Percentiles rank a stretch among this genome's conserved stretches.
Evolutionary conservation across 257 asterid genomes (phyloP).

Genomic region (Thymus quinquecostatus): DNA sequence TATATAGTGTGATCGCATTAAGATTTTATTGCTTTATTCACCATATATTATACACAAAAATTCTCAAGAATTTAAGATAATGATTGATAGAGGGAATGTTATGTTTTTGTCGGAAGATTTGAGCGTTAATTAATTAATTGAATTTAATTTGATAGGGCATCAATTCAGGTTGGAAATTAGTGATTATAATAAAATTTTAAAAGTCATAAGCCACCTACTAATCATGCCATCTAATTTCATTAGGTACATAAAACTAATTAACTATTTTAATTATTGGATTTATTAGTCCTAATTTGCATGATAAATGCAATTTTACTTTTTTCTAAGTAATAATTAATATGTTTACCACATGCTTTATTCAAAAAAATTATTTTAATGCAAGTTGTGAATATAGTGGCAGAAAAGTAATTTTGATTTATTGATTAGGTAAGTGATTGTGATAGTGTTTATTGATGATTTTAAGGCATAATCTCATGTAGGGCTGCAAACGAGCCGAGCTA

Average conservation of each 20-base stretch:
- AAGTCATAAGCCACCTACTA: constrained; percentile 34
- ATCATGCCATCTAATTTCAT: constrained; percentile 33
- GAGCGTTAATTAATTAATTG: constrained; percentile 6
- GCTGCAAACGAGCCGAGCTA: too few relatives aligned
- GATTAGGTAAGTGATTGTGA: constrained; percentile 40
- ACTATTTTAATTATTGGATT: constrained; percentile 13
- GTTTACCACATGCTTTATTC: too few relatives aligned
- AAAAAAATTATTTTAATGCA: not conserved
- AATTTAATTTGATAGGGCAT: constrained; percentile 39
- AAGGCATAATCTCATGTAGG: constrained; percentile 30
- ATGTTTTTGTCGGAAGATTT: constrained; percentile 42
- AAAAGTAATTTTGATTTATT: constrained; percentile 29
- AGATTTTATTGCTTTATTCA: constrained; percentile 14
- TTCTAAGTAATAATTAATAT: too few relatives aligned
- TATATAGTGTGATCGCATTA: constrained; percentile 15
- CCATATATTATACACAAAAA: not conserved
- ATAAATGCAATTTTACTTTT: not conserved
- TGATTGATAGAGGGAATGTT: constrained; percentile 39
- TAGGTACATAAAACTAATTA: not conserved
- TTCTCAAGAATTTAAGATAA: not conserved
- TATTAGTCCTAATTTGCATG: constrained; percentile 31
- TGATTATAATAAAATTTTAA: not conserved
- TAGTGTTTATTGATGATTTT: constrained; percentile 27
- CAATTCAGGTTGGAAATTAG: constrained; percentile 58
- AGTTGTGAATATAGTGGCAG: constrained; percentile 19